Conservation (phyloP, 805 yeast genomes). For the Cyberlindnera samutprakarnensis region DNA sequence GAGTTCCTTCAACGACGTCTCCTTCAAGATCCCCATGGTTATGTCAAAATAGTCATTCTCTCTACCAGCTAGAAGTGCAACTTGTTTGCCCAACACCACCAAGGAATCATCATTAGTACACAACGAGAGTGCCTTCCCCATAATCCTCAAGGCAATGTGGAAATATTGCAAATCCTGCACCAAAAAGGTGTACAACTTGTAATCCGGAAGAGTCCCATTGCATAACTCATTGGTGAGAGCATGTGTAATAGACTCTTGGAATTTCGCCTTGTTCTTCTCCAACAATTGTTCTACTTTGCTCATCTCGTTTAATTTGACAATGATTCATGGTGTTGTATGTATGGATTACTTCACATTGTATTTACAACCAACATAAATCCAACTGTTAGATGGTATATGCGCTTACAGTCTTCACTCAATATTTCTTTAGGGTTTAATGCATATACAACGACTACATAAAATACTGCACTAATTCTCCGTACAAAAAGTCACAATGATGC, state of each 20-base stretch:
- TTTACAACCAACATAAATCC: too few species aligned
- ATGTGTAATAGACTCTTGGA: background rate
- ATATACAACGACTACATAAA: too few species aligned
- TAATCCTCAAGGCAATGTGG: conserved; percentile 32
- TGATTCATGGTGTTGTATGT: too few species aligned
- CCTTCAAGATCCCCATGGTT: conserved; percentile 24
- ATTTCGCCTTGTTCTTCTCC: background rate
- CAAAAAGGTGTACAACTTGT: conserved; percentile 35
- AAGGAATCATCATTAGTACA: conserved; percentile 28
- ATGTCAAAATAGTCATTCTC: conserved; percentile 42
- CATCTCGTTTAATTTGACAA: too few species aligned
- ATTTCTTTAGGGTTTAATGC: too few species aligned
- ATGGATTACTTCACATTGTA: too few species aligned
- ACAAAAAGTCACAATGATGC: background rate
- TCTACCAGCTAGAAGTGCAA: conserved; percentile 40
- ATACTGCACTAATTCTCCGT: too few species aligned
- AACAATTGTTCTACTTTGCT: background rate
- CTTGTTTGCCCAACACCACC: conserved; percentile 38
- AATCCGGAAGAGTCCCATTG: conserved; percentile 35
- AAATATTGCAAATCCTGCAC: conserved; percentile 44
- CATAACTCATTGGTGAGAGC: conserved; percentile 28
- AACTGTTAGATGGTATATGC: too few species aligned
- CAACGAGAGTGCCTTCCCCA: conserved; percentile 35
- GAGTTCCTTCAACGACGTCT: conserved; percentile 5
- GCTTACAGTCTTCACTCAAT: too few species aligned